Evolutionary conservation across 2,329 filamentous ascomycete species (phyloP).

Genomic region (Trichoderma harzianum): DNA sequence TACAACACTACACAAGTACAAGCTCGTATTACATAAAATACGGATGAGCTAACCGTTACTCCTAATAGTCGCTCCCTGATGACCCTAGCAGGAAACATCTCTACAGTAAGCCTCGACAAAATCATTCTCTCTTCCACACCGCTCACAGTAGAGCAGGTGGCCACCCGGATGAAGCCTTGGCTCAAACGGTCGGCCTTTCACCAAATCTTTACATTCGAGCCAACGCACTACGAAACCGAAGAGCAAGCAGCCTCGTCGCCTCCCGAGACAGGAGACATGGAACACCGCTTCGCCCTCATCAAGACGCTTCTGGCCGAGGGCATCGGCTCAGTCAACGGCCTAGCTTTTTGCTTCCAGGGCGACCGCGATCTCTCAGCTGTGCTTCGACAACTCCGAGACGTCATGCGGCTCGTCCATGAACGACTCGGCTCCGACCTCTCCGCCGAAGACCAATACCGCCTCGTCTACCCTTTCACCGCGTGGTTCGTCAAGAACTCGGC

Average conservation of each 20-base stretch:
- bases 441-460: constrained; percentile 1
- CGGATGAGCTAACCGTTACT: neutral
- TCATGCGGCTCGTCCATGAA: constrained; percentile 6
- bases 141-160: constrained; percentile 3
- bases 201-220: neutral
- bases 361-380: constrained; percentile 1
- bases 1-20: neutral
- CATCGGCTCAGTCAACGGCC: neutral
- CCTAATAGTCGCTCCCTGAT: neutral
- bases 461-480: constrained; percentile 5
- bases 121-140: neutral
- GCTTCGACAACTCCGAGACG: constrained; percentile 3
- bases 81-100: neutral
- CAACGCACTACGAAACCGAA: neutral
- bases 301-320: neutral
- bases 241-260: neutral
- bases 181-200: neutral
- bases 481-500: constrained; percentile 10
- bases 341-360: neutral
- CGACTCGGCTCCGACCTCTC: constrained; percentile 7
- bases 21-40: neutral
- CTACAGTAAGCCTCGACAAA: constrained; percentile 5
- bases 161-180: constrained; percentile 4
- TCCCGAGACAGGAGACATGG: neutral
- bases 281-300: neutral